Conservation (phyloP, 2,329 filamentous ascomycete genomes). For the Apiospora saccharicola region DNA sequence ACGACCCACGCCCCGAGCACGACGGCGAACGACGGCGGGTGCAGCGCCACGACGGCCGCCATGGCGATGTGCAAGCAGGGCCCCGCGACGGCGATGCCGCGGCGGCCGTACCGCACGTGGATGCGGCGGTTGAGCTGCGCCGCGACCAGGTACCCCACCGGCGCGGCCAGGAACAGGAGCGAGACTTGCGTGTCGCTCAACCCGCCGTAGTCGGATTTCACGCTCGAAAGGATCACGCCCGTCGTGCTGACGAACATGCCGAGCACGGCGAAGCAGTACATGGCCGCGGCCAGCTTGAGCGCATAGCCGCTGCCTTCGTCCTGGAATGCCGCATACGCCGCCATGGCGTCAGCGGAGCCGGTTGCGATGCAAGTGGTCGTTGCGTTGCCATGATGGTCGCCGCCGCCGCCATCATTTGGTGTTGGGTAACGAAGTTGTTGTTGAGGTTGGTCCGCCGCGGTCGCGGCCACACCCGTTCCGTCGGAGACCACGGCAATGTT, state of each 20-base stretch:
- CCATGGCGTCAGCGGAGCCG: not conserved
- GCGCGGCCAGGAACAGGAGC: constrained; percentile 51
- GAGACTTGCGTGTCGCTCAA: constrained; percentile 53
- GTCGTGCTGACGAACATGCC: constrained; percentile 17
- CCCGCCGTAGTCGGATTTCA: constrained; percentile 19
- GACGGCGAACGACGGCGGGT: constrained; percentile 37
- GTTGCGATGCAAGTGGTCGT: not conserved
- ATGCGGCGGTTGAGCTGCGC: constrained; percentile 48
- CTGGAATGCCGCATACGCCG: not conserved
- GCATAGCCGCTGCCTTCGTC: not conserved
- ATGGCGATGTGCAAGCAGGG: constrained; percentile 47
- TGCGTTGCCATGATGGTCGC: not conserved
- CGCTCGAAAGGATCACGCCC: constrained; percentile 11
- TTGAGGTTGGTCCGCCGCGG: not conserved
- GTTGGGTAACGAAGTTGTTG: not conserved
- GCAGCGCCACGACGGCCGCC: constrained; percentile 38
- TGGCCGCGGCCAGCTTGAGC: constrained; percentile 20
- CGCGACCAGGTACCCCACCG: constrained; percentile 51
- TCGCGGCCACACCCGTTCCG: not conserved
- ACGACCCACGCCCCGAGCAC: constrained; percentile 43
- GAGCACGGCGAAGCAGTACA: constrained; percentile 23
- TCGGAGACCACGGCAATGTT: not conserved
- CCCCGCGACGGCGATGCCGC: constrained; percentile 54
- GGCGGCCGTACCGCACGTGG: constrained; percentile 50
- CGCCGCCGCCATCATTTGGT: not conserved